These are phyloP conservation scores for Striga hermonthica DNA, from an alignment of 305 asterid species.

Conservation along the genomic window DNA sequence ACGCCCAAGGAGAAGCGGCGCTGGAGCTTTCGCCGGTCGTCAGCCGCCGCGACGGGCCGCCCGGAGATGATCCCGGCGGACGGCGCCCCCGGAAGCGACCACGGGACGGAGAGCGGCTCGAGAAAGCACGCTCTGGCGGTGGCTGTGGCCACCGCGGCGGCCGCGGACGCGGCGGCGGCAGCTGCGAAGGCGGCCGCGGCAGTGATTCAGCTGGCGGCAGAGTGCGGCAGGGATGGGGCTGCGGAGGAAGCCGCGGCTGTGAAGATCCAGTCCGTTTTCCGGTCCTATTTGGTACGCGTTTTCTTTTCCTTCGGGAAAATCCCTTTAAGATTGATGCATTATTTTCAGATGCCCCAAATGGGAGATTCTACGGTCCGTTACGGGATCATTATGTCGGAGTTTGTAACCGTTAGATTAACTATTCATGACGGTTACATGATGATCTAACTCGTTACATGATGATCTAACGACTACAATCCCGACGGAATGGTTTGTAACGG, in stretches of 20 bases:
- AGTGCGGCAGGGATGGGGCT: constrained; percentile 28
- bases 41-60: constrained; percentile 55
- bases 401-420: too few relatives aligned
- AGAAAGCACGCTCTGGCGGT: constrained; percentile 54
- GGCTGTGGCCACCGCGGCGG: constrained; percentile 63
- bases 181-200: constrained; percentile 76
- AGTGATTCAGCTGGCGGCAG: constrained; percentile 49
- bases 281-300: constrained; percentile 65
- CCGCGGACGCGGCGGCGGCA: constrained; percentile 65
- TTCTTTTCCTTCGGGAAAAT: too few relatives aligned
- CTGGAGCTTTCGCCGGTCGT: constrained; percentile 97
- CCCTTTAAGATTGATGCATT: neutral
- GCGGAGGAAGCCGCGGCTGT: constrained; percentile 56
- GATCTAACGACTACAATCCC: too few relatives aligned
- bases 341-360: too few relatives aligned
- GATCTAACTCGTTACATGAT: too few relatives aligned
- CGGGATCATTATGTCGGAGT: too few relatives aligned
- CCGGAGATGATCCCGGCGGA: constrained; percentile 40
- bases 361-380: too few relatives aligned
- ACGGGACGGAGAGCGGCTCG: neutral
- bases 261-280: constrained; percentile 72
- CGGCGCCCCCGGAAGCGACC: neutral
- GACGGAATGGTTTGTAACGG: too few relatives aligned
- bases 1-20: constrained; percentile 81
- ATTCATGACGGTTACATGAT: too few relatives aligned